Conservation (phyloP, 306 rosid species). For the Neltuma alba region DNA sequence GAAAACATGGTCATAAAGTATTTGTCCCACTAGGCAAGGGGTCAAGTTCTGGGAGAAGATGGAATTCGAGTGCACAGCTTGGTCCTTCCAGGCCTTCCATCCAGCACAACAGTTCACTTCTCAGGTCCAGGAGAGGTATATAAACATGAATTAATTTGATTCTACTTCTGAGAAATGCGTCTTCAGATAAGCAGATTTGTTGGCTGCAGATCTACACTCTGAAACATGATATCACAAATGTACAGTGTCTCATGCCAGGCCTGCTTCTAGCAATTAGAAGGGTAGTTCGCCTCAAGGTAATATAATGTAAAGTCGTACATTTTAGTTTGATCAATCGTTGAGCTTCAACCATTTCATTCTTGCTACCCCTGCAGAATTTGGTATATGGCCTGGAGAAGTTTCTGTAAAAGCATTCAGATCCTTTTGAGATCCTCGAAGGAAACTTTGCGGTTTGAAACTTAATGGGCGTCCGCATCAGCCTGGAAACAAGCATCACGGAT, state of each 20-base stretch:
- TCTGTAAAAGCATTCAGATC: conserved; percentile 41
- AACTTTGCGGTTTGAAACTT: no score
- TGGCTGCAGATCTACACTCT: conserved; percentile 69
- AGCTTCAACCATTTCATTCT: conserved; percentile 29
- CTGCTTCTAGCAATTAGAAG: conserved; percentile 84
- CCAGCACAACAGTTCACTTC: conserved; percentile 85
- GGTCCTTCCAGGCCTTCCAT: conserved; percentile 94
- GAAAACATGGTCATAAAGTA: conserved; percentile 7
- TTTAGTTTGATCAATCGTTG: conserved; percentile 20
- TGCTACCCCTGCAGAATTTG: conserved; percentile 66
- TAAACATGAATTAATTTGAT: not conserved
- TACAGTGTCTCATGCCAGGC: conserved; percentile 90
- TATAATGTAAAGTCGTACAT: conserved; percentile 16
- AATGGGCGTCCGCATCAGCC: conserved; percentile 30
- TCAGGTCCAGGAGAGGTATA: conserved; percentile 90
- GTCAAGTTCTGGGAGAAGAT: conserved; percentile 90
- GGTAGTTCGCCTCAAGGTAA: conserved; percentile 89
- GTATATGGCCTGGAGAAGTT: conserved; percentile 96
- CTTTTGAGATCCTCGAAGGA: conserved; percentile 30
- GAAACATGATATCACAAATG: conserved; percentile 85
- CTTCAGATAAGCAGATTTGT: conserved; percentile 22
- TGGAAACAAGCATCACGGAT: conserved; percentile 32
- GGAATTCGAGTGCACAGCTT: conserved; percentile 93
- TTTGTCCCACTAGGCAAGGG: conserved; percentile 70
- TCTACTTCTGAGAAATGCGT: conserved; percentile 4